Conservation (phyloP, 495 filamentous ascomycete species). For the Podospora pseudopauciseta region DNA sequence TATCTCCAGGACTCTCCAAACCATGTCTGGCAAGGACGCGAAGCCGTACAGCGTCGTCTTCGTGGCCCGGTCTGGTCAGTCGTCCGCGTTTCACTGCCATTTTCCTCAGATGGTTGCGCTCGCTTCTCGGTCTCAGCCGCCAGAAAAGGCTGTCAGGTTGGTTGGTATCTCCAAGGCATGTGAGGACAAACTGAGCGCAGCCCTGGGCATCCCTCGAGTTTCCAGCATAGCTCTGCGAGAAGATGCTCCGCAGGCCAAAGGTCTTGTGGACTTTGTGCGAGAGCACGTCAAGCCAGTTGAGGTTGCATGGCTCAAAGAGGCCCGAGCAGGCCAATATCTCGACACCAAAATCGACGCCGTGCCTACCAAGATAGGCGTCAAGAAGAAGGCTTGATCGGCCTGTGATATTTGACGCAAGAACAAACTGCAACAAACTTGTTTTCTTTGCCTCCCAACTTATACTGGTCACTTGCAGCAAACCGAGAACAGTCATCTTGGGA, state of each 20-base stretch:
- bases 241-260: constrained; percentile 44
- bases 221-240: constrained; percentile 54
- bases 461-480: background rate
- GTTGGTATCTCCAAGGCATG: constrained; percentile 53
- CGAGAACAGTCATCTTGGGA: background rate
- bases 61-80: constrained; percentile 47
- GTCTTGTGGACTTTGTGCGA: constrained; percentile 50
- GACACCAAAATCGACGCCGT: constrained; percentile 38
- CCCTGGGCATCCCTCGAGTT: constrained; percentile 55
- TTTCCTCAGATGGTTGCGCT: constrained; percentile 55
- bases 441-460: background rate
- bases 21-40: constrained; percentile 24
- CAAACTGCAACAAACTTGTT: background rate
- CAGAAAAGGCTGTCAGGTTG: constrained; percentile 44
- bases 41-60: constrained; percentile 44
- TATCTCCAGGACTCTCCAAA: constrained; percentile 53
- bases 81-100: constrained; percentile 53
- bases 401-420: background rate
- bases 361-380: constrained; percentile 38
- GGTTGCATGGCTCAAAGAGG: constrained; percentile 30
- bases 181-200: constrained; percentile 47
- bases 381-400: constrained; percentile 23
- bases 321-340: constrained; percentile 17
- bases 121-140: constrained; percentile 44
- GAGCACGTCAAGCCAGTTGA: constrained; percentile 42